phyloP scores from a whole-genome alignment of 257 asterid species.

The Nicotiana benthamiana region DNA sequence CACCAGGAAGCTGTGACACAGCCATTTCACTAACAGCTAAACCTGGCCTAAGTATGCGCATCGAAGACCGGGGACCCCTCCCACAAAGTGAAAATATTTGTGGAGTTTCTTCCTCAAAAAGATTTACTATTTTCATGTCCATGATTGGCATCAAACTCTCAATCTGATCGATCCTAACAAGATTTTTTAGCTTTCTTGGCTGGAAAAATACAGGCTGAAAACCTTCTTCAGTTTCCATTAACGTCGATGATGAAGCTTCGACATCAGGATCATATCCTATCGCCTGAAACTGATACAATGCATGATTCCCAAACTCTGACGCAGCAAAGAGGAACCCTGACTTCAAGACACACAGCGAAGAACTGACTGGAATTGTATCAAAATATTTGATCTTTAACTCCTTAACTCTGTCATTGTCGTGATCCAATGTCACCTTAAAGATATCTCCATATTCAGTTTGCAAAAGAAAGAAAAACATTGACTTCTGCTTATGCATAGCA shows the following conservation, averaged over 20 bases:
- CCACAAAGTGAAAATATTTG: constrained; percentile 94
- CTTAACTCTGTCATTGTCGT: constrained; percentile 69
- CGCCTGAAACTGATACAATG: constrained; percentile 90
- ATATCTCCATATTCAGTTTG: constrained; percentile 97
- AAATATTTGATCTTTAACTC: constrained; percentile 90
- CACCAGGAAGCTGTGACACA: constrained; percentile 94
- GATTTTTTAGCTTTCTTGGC: constrained; percentile 92
- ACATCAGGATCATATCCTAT: constrained; percentile 95
- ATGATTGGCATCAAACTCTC: constrained; percentile 95
- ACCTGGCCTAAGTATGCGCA: constrained; percentile 85
- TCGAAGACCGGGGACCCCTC: constrained; percentile 90
- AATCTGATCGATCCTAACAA: constrained; percentile 80
- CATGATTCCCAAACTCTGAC: constrained; percentile 97
- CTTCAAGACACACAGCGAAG: constrained; percentile 90
- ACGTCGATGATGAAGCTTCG: constrained; percentile 83
- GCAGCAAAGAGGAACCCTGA: constrained; percentile 97
- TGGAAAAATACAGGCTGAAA: constrained; percentile 96
- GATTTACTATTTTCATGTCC: constrained; percentile 87
- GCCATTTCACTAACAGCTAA: constrained; percentile 99
- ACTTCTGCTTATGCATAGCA: constrained; percentile 86
- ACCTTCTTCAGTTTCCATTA: constrained; percentile 98
- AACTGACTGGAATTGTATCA: constrained; percentile 90
- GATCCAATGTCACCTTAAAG: constrained; percentile 83
- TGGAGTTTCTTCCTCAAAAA: constrained; percentile 95
- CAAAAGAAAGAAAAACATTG: constrained; percentile 95